Percentiles rank a stretch among this genome's conserved stretches.
Conservation (phyloP, 768 basidiomycete species). For the Dioszegia hungarica region DNA sequence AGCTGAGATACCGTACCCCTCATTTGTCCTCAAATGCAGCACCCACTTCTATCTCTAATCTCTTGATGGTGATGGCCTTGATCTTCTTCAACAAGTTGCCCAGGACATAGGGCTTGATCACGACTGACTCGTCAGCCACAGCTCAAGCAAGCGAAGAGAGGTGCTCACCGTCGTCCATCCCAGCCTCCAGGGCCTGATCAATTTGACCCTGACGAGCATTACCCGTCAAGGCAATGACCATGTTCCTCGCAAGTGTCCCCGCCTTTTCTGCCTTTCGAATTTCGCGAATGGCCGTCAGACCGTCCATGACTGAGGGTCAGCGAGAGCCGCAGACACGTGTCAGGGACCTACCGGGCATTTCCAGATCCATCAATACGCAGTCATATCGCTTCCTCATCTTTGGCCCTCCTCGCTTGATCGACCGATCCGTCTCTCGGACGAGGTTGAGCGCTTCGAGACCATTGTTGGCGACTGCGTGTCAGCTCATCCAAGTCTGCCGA, state of each 20-base stretch:
- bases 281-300: slow-evolving; percentile 39
- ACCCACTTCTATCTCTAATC: neutral
- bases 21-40: neutral
- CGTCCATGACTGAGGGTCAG: slow-evolving; percentile 40
- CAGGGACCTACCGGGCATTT: slow-evolving; percentile 38
- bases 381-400: slow-evolving; percentile 25
- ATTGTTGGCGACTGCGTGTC: slow-evolving; percentile 30
- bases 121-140: slow-evolving; percentile 12
- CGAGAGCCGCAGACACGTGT: neutral
- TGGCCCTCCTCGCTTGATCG: slow-evolving; percentile 18
- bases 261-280: slow-evolving; percentile 31
- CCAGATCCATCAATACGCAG: slow-evolving; percentile 41
- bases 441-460: slow-evolving; percentile 42
- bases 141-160: neutral
- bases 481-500: neutral
- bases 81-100: slow-evolving; percentile 34
- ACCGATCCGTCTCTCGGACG: slow-evolving; percentile 28
- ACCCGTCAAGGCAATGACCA: slow-evolving; percentile 42
- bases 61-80: slow-evolving; percentile 17
- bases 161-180: slow-evolving; percentile 45
- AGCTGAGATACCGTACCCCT: neutral
- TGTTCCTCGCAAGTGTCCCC: slow-evolving; percentile 25
- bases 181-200: slow-evolving; percentile 36
- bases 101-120: slow-evolving; percentile 39
- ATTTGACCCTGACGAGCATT: slow-evolving; percentile 47